A percentile compares a stretch with the other conserved stretches of the same genome.
phyloP scores from a whole-genome alignment of 495 filamentous ascomycete genomes.

The Opeltia flavorubescens region DNA sequence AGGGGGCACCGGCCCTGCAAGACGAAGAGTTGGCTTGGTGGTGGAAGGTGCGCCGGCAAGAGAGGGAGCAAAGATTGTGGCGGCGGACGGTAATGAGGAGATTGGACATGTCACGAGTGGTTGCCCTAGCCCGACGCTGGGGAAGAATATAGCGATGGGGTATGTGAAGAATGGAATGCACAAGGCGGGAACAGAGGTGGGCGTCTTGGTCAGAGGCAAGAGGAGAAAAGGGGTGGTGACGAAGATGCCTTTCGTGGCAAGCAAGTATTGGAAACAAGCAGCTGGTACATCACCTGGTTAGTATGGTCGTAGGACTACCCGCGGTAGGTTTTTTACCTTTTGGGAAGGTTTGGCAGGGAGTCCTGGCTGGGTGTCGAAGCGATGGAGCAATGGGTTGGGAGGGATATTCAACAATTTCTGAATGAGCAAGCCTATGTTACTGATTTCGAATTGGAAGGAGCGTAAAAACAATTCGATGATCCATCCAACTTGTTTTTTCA shows the following conservation, averaged over 20 bases:
- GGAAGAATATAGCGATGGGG: constrained; percentile 89
- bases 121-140: constrained; percentile 72
- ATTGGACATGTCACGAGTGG: constrained; percentile 74
- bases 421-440: no score
- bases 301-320: no score
- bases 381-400: no score
- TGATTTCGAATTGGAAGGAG: no score
- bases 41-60: constrained; percentile 80
- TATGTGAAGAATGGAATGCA: constrained; percentile 75
- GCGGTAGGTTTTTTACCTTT: no score
- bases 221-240: constrained; percentile 62
- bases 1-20: constrained; percentile 53
- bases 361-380: no score
- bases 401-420: no score
- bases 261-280: constrained; percentile 39
- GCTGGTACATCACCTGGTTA: constrained; percentile 13
- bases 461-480: no score
- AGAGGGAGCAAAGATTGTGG: constrained; percentile 70
- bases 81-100: constrained; percentile 1
- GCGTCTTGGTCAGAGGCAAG: constrained; percentile 69
- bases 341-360: no score
- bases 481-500: no score
- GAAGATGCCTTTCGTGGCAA: constrained; percentile 89
- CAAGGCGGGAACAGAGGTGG: constrained; percentile 75
- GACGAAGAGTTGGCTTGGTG: constrained; percentile 63